Conservation (phyloP, 371 early-diverging fungal species). For the Batkoa obscura region DNA sequence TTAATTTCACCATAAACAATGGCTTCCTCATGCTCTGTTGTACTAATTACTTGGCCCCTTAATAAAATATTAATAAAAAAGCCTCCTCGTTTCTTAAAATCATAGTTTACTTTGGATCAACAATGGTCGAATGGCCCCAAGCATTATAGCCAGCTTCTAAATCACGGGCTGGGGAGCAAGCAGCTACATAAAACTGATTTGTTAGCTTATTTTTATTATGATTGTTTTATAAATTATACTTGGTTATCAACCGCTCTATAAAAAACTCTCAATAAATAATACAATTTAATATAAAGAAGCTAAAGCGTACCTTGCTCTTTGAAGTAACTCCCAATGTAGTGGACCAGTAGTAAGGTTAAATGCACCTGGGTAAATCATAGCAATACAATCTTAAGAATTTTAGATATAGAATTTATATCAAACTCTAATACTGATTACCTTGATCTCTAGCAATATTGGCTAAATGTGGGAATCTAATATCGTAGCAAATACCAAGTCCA, state of each 20-base stretch:
- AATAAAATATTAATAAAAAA: background rate
- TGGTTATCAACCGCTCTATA: constrained; percentile 42
- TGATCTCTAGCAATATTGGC: constrained; percentile 81
- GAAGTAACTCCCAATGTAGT: constrained; percentile 82
- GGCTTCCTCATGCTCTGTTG: constrained; percentile 52
- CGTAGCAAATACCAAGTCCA: constrained; percentile 92
- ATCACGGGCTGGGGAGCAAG: constrained; percentile 87
- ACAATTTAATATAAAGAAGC: constrained; percentile 11
- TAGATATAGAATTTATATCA: background rate
- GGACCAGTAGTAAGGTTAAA: constrained; percentile 93
- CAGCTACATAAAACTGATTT: constrained; percentile 59
- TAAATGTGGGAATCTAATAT: constrained; percentile 85
- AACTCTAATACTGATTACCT: constrained; percentile 11
- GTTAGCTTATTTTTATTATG: constrained; percentile 2
- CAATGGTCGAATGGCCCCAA: constrained; percentile 87
- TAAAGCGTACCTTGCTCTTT: constrained; percentile 54
- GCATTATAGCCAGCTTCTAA: constrained; percentile 55
- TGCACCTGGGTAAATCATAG: constrained; percentile 93
- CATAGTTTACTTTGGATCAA: constrained; percentile 44
- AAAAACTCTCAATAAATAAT: background rate
- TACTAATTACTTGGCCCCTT: constrained; percentile 41
- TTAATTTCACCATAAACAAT: constrained; percentile 76
- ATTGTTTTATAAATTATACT: constrained; percentile 4
- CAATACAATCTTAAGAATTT: constrained; percentile 41
- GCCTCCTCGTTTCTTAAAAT: background rate